phyloP scores from a whole-genome alignment of 257 asterid genomes.

The Misopates orontium region DNA sequence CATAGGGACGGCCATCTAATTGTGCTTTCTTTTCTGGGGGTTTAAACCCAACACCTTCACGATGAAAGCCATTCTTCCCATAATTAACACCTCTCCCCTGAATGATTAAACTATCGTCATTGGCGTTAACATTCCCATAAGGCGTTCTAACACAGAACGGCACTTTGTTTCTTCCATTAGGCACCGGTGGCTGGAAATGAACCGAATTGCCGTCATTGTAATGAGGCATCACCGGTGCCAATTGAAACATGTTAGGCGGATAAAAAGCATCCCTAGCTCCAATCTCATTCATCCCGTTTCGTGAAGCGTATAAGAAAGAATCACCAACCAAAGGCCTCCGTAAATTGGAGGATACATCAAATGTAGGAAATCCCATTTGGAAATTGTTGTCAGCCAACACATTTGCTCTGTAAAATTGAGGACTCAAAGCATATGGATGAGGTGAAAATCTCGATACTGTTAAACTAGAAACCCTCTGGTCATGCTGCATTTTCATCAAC shows the following conservation, averaged over 20 bases:
- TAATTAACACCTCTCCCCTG: constrained; percentile 47
- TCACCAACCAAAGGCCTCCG: constrained; percentile 38
- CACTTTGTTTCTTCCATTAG: constrained; percentile 39
- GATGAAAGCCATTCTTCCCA: constrained; percentile 30
- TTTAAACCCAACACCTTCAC: constrained; percentile 35
- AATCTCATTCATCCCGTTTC: constrained; percentile 33
- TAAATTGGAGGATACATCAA: constrained; percentile 31
- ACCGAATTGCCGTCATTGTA: constrained; percentile 29
- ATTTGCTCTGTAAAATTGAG: constrained; percentile 35
- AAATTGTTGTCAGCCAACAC: constrained; percentile 29
- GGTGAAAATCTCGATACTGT: constrained; percentile 28
- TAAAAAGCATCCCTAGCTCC: constrained; percentile 39
- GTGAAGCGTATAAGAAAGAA: constrained; percentile 28
- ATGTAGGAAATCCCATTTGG: constrained; percentile 39
- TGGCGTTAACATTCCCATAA: constrained; percentile 37
- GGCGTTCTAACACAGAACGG: constrained; percentile 38
- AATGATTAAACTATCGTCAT: constrained; percentile 53
- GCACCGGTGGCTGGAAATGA: constrained; percentile 29
- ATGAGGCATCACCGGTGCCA: constrained; percentile 30
- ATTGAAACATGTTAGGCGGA: constrained; percentile 35
- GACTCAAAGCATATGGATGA: constrained; percentile 27
- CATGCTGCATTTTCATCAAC: constrained; percentile 38
- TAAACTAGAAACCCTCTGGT: constrained; percentile 34
- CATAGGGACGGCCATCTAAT: constrained; percentile 30
- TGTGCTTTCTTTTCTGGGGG: constrained; percentile 40